Conservation (phyloP, 345 rosid genomes). For the Hypericum androsaemum region DNA sequence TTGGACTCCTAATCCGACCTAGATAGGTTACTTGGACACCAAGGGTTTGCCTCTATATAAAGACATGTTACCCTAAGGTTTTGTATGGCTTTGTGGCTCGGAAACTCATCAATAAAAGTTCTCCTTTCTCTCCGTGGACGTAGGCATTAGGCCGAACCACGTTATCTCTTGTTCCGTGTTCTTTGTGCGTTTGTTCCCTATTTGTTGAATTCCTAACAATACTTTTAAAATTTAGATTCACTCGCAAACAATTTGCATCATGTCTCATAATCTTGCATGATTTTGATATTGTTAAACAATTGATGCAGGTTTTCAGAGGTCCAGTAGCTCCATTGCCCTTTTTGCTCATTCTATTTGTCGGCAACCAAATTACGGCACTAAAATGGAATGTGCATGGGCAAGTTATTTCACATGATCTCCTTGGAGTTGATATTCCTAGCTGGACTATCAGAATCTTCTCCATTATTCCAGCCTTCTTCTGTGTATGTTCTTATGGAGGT, state of each 20-base stretch:
- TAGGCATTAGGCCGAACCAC: no score
- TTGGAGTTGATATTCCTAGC: slow-evolving; percentile 70
- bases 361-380: slow-evolving; percentile 68
- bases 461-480: slow-evolving; percentile 71
- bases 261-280: slow-evolving; percentile 3
- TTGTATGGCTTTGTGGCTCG: no score
- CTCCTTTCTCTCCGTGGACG: no score
- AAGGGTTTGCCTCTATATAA: no score
- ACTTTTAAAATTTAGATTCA: not conserved
- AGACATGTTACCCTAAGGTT: no score
- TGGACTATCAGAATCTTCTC: slow-evolving; percentile 86
- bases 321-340: slow-evolving; percentile 49
- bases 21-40: no score
- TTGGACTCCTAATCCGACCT: no score
- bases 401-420: slow-evolving; percentile 61
- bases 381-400: slow-evolving; percentile 81
- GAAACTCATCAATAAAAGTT: no score
- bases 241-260: slow-evolving; percentile 2
- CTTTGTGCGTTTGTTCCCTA: no score
- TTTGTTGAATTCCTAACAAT: no score
- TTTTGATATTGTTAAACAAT: slow-evolving; percentile 8
- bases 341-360: slow-evolving; percentile 48
- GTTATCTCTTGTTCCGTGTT: no score
- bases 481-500: slow-evolving; percentile 82
- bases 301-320: slow-evolving; percentile 57